Evolutionary conservation across 139 green algal species (phyloP).

Genomic region (Chlamydomonas sp.): DNA sequence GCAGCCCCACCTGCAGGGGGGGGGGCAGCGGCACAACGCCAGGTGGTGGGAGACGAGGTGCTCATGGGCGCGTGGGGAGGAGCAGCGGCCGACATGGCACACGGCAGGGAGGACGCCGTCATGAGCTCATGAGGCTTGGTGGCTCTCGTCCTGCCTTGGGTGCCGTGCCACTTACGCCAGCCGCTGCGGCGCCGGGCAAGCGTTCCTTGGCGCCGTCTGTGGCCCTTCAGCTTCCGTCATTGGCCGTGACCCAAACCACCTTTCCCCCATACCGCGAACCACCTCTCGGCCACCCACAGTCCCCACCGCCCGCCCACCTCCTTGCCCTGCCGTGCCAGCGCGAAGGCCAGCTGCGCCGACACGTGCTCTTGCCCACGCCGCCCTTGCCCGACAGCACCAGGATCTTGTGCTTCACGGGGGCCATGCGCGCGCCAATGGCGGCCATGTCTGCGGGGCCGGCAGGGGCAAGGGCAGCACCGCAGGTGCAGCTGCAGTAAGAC

Average conservation of each 20-base stretch:
- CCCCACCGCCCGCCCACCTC: constrained; percentile 59
- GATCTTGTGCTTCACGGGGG: constrained; percentile 86
- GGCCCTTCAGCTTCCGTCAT: no score
- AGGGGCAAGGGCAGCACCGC: not conserved
- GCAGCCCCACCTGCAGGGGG: constrained; percentile 84
- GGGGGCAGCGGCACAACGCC: not conserved
- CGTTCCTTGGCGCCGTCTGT: no score
- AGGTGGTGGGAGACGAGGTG: no score
- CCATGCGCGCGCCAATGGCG: constrained; percentile 82
- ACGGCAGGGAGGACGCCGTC: no score
- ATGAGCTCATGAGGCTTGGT: no score
- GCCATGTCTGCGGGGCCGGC: constrained; percentile 66
- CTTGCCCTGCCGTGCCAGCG: constrained; percentile 74
- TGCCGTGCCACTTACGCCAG: no score
- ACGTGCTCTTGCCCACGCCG: constrained; percentile 98
- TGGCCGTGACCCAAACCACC: not conserved
- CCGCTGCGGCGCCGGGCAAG: no score
- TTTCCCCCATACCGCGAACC: not conserved
- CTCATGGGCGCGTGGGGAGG: no score
- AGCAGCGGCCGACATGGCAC: no score
- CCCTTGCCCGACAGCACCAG: constrained; percentile 98
- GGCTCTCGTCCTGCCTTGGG: no score
- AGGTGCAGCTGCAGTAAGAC: not conserved
- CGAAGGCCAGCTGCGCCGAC: constrained; percentile 91
- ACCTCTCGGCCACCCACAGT: no score